These are phyloP conservation scores for Casaregolazyma lundiana DNA, from an alignment of 1,139 yeast genomes.

Conservation along the genomic window DNA sequence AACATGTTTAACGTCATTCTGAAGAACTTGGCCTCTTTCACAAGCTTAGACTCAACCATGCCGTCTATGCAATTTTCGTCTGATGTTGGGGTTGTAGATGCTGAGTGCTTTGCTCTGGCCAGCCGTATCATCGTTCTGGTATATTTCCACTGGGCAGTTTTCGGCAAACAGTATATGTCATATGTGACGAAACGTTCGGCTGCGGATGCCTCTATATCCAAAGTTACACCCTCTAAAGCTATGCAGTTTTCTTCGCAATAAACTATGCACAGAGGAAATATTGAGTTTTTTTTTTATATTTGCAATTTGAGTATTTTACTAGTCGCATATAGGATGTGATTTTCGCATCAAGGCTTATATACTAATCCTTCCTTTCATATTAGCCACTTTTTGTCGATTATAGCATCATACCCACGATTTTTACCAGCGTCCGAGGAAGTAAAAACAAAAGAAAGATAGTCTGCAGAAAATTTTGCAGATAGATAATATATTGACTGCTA, in stretches of 20 bases:
- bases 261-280: background rate
- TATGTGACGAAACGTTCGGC: conserved; percentile 13
- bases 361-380: too few relatives aligned
- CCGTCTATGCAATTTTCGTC: conserved; percentile 8
- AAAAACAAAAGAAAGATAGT: too few relatives aligned
- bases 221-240: background rate
- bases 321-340: background rate
- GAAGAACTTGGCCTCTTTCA: conserved; percentile 18
- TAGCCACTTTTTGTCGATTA: too few relatives aligned
- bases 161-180: conserved; percentile 40
- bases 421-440: too few relatives aligned
- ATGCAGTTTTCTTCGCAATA: background rate
- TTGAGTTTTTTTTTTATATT: too few relatives aligned
- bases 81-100: conserved; percentile 21
- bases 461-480: too few relatives aligned
- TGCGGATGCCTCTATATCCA: background rate
- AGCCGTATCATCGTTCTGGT: conserved; percentile 53
- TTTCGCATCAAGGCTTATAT: background rate
- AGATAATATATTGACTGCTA: background rate
- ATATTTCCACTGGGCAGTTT: conserved; percentile 73
- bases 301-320: too few relatives aligned
- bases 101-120: conserved; percentile 48
- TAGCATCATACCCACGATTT: conserved; percentile 1
- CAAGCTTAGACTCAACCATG: conserved; percentile 21
- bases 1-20: conserved; percentile 21